Evolutionary conservation across 2,329 filamentous ascomycete genomes (phyloP), one percentile per base, ranked within the genome.

Genomic region (Colletotrichum orbiculare): DNA sequence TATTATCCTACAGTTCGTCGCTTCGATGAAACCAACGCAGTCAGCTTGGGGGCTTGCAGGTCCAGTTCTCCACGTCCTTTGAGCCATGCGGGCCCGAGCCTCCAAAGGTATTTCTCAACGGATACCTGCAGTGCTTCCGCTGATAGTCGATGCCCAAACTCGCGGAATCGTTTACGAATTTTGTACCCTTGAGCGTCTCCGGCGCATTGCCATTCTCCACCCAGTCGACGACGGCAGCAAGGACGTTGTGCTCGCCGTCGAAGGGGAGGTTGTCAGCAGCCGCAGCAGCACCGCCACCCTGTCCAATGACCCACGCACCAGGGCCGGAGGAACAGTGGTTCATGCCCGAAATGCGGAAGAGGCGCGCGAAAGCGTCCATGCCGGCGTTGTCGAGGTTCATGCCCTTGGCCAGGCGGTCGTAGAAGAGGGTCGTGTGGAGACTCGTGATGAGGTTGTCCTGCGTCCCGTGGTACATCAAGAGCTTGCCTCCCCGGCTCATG

Each of bases 301-400:
- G 68, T 0, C 77, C 76, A 2, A 79, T 45, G 6, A 69, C 67
- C 68, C 72, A 77, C 0, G 83, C 83, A 1, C 84, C 83, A 2
- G 73, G 74, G 7, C 85, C 85, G 3, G 79, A 79, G 38, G 64
- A 67, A 71, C 84, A 87, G 73, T 87, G 84, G 13, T 73, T 74
- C 81, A 86, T 83, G 0, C 85, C 85, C 0, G 84, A 83, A n/a
- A 87, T 78, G 17, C 75, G 76, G 69, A 87, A 87, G 69, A 82
- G 81, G 0, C 77, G 73, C 72, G 84, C 89, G 71, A 84, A 84
- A 9, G 82, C 78, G 2, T 81, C 83, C 17, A 82, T 53, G 12
- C 73, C 69, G 0, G 37, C 34, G 13, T 64, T 12, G 13, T 66
- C 38, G 71, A 81, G 82, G 11, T 66, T 66, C 82, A 85, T 83